A percentile compares a stretch with the other conserved stretches of the same genome.
phyloP scores from a whole-genome alignment of 345 rosid genomes.

The Lepidium africanum region DNA sequence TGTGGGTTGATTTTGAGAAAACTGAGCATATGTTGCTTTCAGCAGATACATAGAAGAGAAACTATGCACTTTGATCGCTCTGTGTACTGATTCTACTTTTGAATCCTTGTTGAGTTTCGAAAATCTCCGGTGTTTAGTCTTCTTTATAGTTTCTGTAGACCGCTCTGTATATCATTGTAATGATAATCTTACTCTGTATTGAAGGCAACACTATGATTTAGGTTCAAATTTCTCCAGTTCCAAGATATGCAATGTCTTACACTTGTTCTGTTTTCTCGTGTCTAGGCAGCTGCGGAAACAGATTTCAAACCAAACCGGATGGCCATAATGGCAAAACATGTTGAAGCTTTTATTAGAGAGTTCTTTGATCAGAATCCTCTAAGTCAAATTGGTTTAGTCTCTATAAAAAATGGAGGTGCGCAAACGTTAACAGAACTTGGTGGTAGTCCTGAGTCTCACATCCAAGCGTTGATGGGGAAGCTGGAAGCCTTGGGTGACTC shows the following conservation, averaged over 20 bases:
- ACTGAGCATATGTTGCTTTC: neutral
- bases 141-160: neutral
- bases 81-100: neutral
- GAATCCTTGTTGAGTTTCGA: neutral
- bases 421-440: conserved; percentile 81
- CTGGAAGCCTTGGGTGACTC: conserved; percentile 72
- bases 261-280: neutral
- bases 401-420: conserved; percentile 79
- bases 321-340: conserved; percentile 66
- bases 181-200: neutral
- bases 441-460: conserved; percentile 88
- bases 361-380: conserved; percentile 91
- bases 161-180: neutral
- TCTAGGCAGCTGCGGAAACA: conserved; percentile 79
- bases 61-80: neutral
- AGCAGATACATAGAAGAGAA: neutral
- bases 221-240: neutral
- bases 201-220: neutral
- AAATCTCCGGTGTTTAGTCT: conserved; percentile 8
- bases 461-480: conserved; percentile 80
- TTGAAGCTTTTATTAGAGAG: conserved; percentile 80
- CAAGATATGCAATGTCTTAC: neutral
- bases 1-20: neutral
- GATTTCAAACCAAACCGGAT: conserved; percentile 71
- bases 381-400: conserved; percentile 72